phyloP scores from a whole-genome alignment of 2,329 filamentous ascomycete genomes.

The Penicillium sp. region DNA sequence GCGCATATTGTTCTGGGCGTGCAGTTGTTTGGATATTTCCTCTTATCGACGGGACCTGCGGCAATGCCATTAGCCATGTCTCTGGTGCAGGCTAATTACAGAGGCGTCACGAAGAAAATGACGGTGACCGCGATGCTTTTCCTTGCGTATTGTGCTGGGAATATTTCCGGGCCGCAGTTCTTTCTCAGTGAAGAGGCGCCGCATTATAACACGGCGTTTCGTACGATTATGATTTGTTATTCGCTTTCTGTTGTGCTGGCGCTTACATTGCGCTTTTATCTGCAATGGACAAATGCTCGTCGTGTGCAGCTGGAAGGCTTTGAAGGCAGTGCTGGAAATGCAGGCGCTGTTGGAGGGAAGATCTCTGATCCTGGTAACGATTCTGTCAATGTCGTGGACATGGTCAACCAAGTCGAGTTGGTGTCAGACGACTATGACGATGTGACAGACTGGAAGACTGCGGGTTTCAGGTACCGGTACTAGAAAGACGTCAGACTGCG shows the following conservation, averaged over 20 bases:
- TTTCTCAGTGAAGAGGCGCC: slow-evolving; percentile 55
- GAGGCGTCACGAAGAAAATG: slow-evolving; percentile 62
- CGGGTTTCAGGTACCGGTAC: slow-evolving; percentile 60
- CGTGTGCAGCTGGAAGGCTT: slow-evolving; percentile 44
- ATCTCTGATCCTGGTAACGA: slow-evolving; percentile 44
- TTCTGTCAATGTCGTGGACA: slow-evolving; percentile 38
- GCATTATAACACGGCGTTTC: slow-evolving; percentile 56
- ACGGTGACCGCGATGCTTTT: slow-evolving; percentile 60
- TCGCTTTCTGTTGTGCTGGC: slow-evolving; percentile 51
- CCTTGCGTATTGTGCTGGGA: slow-evolving; percentile 58
- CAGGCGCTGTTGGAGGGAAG: slow-evolving; percentile 46
- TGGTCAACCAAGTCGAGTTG: slow-evolving; percentile 36
- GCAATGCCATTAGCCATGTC: slow-evolving; percentile 59
- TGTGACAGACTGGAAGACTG: slow-evolving; percentile 60
- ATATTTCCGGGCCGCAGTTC: slow-evolving; percentile 59
- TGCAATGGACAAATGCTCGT: slow-evolving; percentile 49
- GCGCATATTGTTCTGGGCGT: slow-evolving; percentile 39
- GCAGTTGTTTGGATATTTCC: slow-evolving; percentile 60
- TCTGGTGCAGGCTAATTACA: slow-evolving; percentile 58
- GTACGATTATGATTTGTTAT: slow-evolving; percentile 60
- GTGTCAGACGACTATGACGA: slow-evolving; percentile 56
- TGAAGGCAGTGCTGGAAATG: slow-evolving; percentile 20
- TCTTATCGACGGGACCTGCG: slow-evolving; percentile 56
- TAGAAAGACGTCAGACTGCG: background rate
- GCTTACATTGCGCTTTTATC: slow-evolving; percentile 49